Evolutionary conservation across 768 basidiomycete species (phyloP).

Genomic region (Lactarius indigo): DNA sequence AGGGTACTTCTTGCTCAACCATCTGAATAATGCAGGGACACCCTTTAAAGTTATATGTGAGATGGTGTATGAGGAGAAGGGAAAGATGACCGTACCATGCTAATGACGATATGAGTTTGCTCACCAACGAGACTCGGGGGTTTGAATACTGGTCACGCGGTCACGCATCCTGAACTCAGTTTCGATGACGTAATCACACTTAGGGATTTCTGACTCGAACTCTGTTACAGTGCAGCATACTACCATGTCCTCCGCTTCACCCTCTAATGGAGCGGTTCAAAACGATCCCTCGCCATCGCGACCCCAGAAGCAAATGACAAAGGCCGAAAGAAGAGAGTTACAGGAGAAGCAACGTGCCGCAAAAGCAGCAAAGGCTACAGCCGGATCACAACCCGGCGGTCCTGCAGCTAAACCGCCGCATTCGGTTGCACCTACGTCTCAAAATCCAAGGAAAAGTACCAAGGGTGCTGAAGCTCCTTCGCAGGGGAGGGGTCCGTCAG

Average conservation of each 20-base stretch:
- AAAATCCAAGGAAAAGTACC: constrained; percentile 9
- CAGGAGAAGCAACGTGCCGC: constrained; percentile 28
- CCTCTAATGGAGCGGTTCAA: not conserved
- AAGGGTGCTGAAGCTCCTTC: constrained; percentile 23
- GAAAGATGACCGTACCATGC: constrained; percentile 6
- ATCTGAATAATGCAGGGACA: constrained; percentile 96
- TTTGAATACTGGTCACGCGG: not conserved
- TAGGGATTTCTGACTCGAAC: not conserved
- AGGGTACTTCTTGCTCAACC: constrained; percentile 98
- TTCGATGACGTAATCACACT: not conserved
- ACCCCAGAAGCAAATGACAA: constrained; percentile 34
- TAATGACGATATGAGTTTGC: not conserved
- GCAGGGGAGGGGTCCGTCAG: constrained; percentile 19
- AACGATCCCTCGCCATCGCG: constrained; percentile 3
- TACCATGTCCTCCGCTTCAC: constrained; percentile 11
- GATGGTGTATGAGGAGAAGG: not conserved
- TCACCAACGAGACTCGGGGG: not conserved
- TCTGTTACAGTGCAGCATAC: not conserved
- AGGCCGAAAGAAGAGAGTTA: constrained; percentile 32
- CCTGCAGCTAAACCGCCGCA: constrained; percentile 12
- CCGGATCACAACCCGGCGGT: not conserved
- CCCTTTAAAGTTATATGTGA: constrained; percentile 48
- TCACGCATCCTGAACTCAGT: not conserved
- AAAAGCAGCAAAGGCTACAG: constrained; percentile 18
- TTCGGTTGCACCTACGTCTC: not conserved